Percentiles rank a stretch among this genome's conserved stretches.
These are phyloP conservation scores for Rosa multiflora DNA, from an alignment of 306 rosid species.

Conservation along the genomic window DNA sequence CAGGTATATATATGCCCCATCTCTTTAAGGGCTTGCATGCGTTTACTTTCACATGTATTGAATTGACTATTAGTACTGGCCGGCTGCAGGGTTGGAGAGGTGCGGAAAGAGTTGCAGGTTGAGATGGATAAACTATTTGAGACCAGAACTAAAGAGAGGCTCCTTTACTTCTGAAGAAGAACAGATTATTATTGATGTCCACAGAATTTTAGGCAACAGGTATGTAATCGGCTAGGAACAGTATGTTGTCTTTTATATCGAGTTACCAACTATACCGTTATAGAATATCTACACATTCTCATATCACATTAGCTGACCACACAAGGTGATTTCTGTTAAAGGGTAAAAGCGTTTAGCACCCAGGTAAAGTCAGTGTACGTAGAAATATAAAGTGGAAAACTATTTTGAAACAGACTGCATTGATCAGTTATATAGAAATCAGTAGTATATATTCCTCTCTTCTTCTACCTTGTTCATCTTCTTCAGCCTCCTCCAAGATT, in stretches of 20 bases:
- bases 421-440: background rate
- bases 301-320: background rate
- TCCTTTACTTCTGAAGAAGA: slow-evolving; percentile 51
- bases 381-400: background rate
- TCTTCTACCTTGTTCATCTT: background rate
- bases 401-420: background rate
- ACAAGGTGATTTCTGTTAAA: background rate
- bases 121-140: slow-evolving; percentile 56
- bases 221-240: background rate
- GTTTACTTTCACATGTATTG: too few relatives aligned
- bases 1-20: slow-evolving; percentile 26
- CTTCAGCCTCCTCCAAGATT: background rate
- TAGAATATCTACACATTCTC: background rate
- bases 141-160: slow-evolving; percentile 56
- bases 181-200: slow-evolving; percentile 51
- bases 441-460: background rate
- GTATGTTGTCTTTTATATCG: too few relatives aligned
- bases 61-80: background rate
- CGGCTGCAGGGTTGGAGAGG: slow-evolving; percentile 42
- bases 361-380: background rate
- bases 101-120: slow-evolving; percentile 61
- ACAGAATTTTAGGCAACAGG: slow-evolving; percentile 56
- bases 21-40: background rate
- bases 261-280: too few relatives aligned
- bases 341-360: background rate